Base-by-base conservation (phyloP, 495 filamentous ascomycete species). In the Penicillium samsonianum region DNA sequence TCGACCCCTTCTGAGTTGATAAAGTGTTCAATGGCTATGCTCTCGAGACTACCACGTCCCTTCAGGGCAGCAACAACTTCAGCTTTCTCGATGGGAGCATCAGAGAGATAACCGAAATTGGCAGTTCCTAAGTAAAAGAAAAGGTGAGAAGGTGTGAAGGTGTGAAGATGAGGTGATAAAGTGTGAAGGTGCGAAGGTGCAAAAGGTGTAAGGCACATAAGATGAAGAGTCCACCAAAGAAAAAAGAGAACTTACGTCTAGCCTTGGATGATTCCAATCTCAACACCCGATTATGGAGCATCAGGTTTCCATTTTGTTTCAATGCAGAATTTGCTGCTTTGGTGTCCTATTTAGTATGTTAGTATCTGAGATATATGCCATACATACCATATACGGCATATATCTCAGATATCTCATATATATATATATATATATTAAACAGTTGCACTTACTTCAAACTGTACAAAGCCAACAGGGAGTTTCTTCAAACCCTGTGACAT, bases 401-500 rank as follows among this genome's bases (percentile, higher is more conserved):
- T 11, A 33, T 33, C 30, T 33, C 30, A n/a, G n/a, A n/a, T n/a
- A n/a, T n/a, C n/a, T n/a, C n/a, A n/a, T n/a, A n/a, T n/a, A n/a
- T n/a, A n/a, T n/a, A n/a, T n/a, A n/a, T n/a, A n/a, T n/a, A 11
- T 25, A 4, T 12, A 33, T 12, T 4, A 33, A 38, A n/a, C 16
- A 12, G 10, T 31, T 3, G 11, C 23, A 43, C 43, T 47, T 1
- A 55, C 53, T 17, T 55, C 53, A 35, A 46, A 55, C 5, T 35
- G 19, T n/a, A 55, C 42, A 55, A 55, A 55, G 14, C 14, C 53
- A 12, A 23, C 28, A 16, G 53, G 53, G 1, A 52, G 16, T 28
- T 26, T 41, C 20, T 19, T n/a, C 16, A 23, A 8, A 5, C 37
- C 37, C 5, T 35, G 20, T 14, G 47, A 12, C 5, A 26, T 14